These are phyloP conservation scores for Backusella tarrabulga DNA, from an alignment of 192 early-diverging fungal species.

Conservation along the genomic window DNA sequence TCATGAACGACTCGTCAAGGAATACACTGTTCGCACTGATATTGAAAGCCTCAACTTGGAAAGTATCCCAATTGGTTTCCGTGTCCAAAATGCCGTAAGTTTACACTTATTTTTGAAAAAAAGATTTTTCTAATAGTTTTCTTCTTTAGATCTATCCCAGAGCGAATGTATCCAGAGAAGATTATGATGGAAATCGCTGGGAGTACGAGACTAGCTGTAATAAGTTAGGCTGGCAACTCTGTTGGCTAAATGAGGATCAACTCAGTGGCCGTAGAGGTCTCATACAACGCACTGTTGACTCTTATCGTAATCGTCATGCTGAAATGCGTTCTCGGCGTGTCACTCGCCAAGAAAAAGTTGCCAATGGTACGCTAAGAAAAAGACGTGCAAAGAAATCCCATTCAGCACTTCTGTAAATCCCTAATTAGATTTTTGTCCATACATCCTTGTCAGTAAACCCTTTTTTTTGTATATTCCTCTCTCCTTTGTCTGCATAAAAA, in stretches of 20 bases:
- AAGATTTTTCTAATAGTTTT: not conserved
- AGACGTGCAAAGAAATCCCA: conserved; percentile 28
- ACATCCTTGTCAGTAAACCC: not conserved
- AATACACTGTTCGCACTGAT: conserved; percentile 34
- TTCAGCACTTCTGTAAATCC: not conserved
- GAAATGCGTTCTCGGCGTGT: conserved; percentile 66
- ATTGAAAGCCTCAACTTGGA: conserved; percentile 20
- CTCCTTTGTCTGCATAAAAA: not conserved
- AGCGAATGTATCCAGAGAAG: conserved; percentile 46
- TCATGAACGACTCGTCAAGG: conserved; percentile 27
- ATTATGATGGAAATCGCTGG: conserved; percentile 76
- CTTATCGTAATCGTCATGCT: conserved; percentile 62
- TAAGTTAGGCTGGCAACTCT: conserved; percentile 68
- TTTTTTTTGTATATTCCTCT: not conserved
- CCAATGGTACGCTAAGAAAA: conserved; percentile 52
- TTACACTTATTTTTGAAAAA: not conserved
- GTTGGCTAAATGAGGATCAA: conserved; percentile 60
- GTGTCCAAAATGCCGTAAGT: conserved; percentile 28
- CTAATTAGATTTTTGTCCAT: not conserved
- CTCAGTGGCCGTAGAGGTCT: conserved; percentile 65
- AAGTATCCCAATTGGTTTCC: conserved; percentile 17
- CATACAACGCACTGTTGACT: conserved; percentile 78
- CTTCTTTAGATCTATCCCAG: conserved; percentile 60
- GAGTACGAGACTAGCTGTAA: conserved; percentile 78
- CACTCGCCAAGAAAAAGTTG: conserved; percentile 65